Evolutionary conservation across 192 early-diverging fungal genomes (phyloP).

Genomic region (Backusella sp.): DNA sequence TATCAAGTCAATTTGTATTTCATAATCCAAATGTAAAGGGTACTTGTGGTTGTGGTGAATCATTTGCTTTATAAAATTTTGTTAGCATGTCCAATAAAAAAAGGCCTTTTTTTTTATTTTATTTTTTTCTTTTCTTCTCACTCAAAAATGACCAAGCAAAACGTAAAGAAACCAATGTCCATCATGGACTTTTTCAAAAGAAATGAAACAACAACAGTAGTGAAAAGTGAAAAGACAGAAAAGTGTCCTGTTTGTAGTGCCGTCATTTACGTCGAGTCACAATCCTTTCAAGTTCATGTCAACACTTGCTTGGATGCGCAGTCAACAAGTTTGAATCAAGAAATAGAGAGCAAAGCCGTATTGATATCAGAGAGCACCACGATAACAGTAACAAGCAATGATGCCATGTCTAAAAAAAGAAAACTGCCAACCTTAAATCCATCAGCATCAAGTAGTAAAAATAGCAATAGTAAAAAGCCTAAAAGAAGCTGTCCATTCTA

Average conservation of each 20-base stretch:
- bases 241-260: background rate
- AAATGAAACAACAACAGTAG: background rate
- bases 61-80: constrained; percentile 72
- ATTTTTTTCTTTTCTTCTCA: no score
- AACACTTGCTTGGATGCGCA: constrained; percentile 14
- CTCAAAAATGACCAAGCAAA: background rate
- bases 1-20: constrained; percentile 93
- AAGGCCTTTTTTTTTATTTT: background rate
- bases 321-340: background rate
- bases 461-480: background rate
- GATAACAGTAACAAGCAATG: background rate
- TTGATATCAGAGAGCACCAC: background rate
- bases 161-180: background rate
- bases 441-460: background rate
- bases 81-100: background rate
- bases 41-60: constrained; percentile 91
- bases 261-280: background rate
- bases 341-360: background rate
- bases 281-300: constrained; percentile 12
- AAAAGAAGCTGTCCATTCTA: constrained; percentile 5
- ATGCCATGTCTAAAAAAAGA: background rate
- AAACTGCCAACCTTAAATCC: background rate
- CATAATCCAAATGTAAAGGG: constrained; percentile 97
- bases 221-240: background rate
- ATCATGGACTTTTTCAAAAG: constrained; percentile 3